phyloP scores from a whole-genome alignment of 2,329 filamentous ascomycete species.

The Sarocladium strictum region DNA sequence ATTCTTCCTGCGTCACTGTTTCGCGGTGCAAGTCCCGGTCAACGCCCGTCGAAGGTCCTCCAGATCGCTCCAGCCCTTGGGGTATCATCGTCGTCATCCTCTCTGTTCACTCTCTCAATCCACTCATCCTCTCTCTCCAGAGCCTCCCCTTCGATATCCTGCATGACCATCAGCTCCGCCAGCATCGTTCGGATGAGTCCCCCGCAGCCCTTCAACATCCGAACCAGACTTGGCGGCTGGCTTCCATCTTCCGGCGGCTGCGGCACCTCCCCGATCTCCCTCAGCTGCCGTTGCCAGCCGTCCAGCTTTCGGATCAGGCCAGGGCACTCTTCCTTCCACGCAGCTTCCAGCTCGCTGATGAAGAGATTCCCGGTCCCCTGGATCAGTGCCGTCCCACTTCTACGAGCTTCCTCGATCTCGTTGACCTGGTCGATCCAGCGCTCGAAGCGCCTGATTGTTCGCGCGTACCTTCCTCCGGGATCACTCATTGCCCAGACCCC shows the following conservation, averaged over 20 bases:
- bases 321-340: constrained; percentile 54
- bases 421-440: constrained; percentile 46
- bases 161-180: constrained; percentile 57
- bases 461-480: constrained; percentile 48
- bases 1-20: not conserved
- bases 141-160: constrained; percentile 52
- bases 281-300: constrained; percentile 43
- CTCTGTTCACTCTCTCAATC: constrained; percentile 48
- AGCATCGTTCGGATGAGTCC: constrained; percentile 53
- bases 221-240: constrained; percentile 32
- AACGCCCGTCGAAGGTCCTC: constrained; percentile 22
- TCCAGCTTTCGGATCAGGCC: constrained; percentile 49
- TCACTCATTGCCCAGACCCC: constrained; percentile 54
- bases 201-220: constrained; percentile 42
- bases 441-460: constrained; percentile 52
- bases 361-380: constrained; percentile 36
- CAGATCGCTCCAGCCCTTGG: constrained; percentile 42
- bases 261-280: constrained; percentile 32
- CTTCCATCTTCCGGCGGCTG: constrained; percentile 17
- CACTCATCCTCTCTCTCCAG: constrained; percentile 51
- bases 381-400: constrained; percentile 27
- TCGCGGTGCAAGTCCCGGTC: not conserved
- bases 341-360: constrained; percentile 46
- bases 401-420: constrained; percentile 39
- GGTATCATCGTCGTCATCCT: constrained; percentile 29